Base-by-base conservation (phyloP, 805 yeast genomes). In the Candida piceae region DNA sequence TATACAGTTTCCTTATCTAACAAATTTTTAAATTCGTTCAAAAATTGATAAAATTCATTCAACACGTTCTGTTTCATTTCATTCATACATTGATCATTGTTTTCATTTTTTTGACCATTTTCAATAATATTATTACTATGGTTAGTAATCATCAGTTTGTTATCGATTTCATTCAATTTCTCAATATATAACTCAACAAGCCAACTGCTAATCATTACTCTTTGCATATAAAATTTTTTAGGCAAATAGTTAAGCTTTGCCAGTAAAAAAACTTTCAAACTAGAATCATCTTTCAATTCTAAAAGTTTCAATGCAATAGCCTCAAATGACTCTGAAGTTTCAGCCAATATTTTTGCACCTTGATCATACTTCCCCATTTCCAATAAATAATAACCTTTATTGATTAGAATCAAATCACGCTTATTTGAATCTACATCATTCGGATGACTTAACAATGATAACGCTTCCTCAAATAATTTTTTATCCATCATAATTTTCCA, bases 1-100 rank as follows among this genome's bases (percentile, higher is more conserved):
- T 81, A 84, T 0, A 84, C 65, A 0, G 95, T 80, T 8, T 69
- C 69, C 24, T 68, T 68, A 54, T 88, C 94, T n/a, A 87, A 51
- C 5, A 57, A 48, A 18, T 64, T 63, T 38, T 68, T 61, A 52
- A 77, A 69, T 2, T 60, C 51, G 3, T 62, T 52, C 12, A 88
- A 55, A 53, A 88, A 86, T 2, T 57, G 50, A 19, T 67, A 59
- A 48, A 72, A 66, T 39, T 65, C 62, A 44, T 33, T 53, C 50
- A 41, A 50, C 42, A 27, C 48, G 48, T 16, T 45, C 48, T 62
- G 58, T 23, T 58, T 55, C 37, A 60, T 68, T 55, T 18, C 57
- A 35, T 36, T 41, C 3, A 48, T 44, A 16, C 34, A 35, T 23
- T 31, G 35, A 29, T 36, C 34, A 10, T 33, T 27, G 10, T 22